These are phyloP conservation scores for Tolypocladium cylindrosporum DNA, from an alignment of 2,329 filamentous ascomycete species.

Conservation along the genomic window DNA sequence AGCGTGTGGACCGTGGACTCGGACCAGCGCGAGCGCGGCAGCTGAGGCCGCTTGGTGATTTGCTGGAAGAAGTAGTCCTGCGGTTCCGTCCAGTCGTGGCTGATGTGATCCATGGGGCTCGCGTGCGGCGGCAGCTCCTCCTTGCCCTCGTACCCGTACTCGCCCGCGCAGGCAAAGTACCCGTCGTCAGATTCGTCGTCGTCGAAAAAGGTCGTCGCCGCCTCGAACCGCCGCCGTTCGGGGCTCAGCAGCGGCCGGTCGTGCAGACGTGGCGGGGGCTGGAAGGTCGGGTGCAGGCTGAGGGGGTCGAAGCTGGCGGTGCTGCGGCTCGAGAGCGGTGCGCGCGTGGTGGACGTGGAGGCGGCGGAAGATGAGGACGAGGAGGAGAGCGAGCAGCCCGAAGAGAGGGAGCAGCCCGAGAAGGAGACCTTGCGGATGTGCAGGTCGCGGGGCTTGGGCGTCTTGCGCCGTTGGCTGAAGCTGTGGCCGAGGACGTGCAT, in stretches of 20 bases:
- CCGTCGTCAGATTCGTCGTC: conserved; percentile 15
- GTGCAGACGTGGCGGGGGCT: conserved; percentile 25
- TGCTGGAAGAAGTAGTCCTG: conserved; percentile 24
- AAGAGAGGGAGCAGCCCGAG: conserved; percentile 27
- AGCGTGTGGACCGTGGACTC: conserved; percentile 29
- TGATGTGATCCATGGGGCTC: conserved; percentile 13
- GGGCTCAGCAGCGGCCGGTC: conserved; percentile 22
- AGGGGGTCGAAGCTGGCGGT: conserved; percentile 22
- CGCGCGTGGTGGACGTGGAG: conserved; percentile 15
- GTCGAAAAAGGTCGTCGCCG: conserved; percentile 17
- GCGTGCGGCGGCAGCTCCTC: conserved; percentile 20
- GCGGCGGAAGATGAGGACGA: conserved; percentile 17
- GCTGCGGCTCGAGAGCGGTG: conserved; percentile 14
- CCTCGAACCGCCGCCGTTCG: conserved; percentile 10
- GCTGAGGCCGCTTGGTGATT: conserved; percentile 16
- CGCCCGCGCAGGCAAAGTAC: conserved; percentile 13
- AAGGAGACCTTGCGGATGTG: conserved; percentile 31
- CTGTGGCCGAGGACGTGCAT: conserved; percentile 27
- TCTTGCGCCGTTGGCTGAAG: conserved; percentile 26
- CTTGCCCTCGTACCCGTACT: conserved; percentile 7
- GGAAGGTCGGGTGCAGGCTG: conserved; percentile 22
- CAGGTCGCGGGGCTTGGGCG: conserved; percentile 23
- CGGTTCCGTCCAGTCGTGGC: conserved; percentile 12
- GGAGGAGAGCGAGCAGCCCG: conserved; percentile 22
- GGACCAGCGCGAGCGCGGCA: conserved; percentile 30